Percentiles rank a stretch among this genome's conserved stretches.
These are phyloP conservation scores for Vitis rotundifolia DNA, from an alignment of 164 flowering plant species.

Conservation along the genomic window DNA sequence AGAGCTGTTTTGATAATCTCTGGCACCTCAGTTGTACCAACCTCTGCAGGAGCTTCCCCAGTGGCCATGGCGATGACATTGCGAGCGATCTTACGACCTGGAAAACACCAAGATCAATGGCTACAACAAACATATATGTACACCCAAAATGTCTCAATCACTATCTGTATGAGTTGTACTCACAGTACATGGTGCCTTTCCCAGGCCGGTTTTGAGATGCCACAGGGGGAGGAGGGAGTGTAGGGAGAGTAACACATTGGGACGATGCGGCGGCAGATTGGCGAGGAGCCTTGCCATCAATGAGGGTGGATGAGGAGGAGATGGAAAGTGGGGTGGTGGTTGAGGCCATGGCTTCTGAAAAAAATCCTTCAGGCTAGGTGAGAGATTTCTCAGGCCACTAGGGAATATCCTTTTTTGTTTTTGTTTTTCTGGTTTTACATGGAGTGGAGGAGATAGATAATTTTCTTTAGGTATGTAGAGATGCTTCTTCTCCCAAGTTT, in stretches of 20 bases:
- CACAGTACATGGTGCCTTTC: conserved; percentile 50
- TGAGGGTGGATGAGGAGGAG: conserved; percentile 53
- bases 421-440: neutral
- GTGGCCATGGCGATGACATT: conserved; percentile 78
- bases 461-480: conserved; percentile 16
- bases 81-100: conserved; percentile 78
- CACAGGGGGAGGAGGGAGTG: conserved; percentile 48
- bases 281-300: conserved; percentile 57
- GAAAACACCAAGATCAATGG: neutral
- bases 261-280: conserved; percentile 45
- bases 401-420: neutral
- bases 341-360: conserved; percentile 39
- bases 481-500: conserved; percentile 7
- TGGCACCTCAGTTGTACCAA: conserved; percentile 48
- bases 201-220: conserved; percentile 42
- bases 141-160: no score
- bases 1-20: conserved; percentile 63
- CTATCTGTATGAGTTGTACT: conserved; percentile 6
- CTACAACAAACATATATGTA: neutral
- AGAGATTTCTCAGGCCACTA: conserved; percentile 4
- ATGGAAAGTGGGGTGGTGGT: conserved; percentile 45
- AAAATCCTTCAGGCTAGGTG: neutral
- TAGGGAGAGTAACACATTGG: conserved; percentile 56
- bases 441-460: conserved; percentile 3
- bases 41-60: conserved; percentile 64